Evolutionary conservation across 108 stramenopile species (phyloP).

Genomic region (Halocafeteria seosinensis): DNA sequence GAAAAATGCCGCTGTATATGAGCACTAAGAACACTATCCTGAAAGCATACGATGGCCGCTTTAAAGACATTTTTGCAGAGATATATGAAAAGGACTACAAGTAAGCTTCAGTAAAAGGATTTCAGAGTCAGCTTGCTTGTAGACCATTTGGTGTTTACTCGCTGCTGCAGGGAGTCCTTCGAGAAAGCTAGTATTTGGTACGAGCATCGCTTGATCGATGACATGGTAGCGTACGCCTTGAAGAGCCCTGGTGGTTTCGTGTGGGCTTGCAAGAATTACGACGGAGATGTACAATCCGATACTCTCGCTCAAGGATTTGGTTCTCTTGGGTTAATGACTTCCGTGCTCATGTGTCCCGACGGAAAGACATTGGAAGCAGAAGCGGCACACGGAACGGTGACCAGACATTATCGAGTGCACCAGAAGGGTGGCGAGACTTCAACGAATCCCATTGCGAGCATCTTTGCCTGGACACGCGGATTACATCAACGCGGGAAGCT

Average conservation of each 20-base stretch:
- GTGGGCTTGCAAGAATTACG: conserved; percentile 36
- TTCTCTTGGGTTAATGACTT: conserved; percentile 31
- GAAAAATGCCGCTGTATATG: conserved; percentile 19
- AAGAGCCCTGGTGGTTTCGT: conserved; percentile 30
- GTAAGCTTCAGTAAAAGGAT: too few relatives aligned
- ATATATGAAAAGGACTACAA: conserved; percentile 34
- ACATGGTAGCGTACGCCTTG: conserved; percentile 36
- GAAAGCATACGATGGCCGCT: conserved; percentile 22
- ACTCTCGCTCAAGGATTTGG: conserved; percentile 34
- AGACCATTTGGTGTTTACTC: too few relatives aligned
- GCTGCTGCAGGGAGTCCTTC: too few relatives aligned
- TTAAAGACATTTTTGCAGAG: conserved; percentile 33
- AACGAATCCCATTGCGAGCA: conserved; percentile 31
- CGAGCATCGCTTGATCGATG: conserved; percentile 26
- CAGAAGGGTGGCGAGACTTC: conserved; percentile 31
- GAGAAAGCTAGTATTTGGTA: neutral
- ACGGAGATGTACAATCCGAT: conserved; percentile 30
- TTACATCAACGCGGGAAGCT: conserved; percentile 33
- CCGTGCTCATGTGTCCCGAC: conserved; percentile 25
- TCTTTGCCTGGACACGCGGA: conserved; percentile 34
- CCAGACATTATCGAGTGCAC: conserved; percentile 34
- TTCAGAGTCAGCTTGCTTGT: too few relatives aligned
- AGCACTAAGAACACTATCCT: conserved; percentile 38
- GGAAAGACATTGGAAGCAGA: conserved; percentile 33
- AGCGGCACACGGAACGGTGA: conserved; percentile 33